phyloP scores from a whole-genome alignment of 352 stramenopile genomes.

The Pythium scleroteichum region DNA sequence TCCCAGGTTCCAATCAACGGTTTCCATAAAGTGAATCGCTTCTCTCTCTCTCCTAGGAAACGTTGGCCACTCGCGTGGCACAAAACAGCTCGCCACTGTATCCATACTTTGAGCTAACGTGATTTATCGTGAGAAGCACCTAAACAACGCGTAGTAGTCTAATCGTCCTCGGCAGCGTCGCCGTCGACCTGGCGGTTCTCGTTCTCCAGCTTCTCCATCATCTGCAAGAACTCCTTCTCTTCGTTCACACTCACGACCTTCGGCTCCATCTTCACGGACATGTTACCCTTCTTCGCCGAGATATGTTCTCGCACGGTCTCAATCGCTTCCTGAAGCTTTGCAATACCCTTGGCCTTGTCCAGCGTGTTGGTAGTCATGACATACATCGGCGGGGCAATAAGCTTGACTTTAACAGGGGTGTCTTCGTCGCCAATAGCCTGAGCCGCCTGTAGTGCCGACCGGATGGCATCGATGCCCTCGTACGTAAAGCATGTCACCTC shows the following conservation, averaged over 20 bases:
- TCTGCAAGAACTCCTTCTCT: constrained; percentile 98
- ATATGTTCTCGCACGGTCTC: constrained; percentile 95
- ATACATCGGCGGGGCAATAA: constrained; percentile 99
- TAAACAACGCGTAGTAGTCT: constrained; percentile 23
- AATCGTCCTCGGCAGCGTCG: constrained; percentile 95
- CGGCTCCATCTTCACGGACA: constrained; percentile 98
- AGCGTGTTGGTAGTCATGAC: constrained; percentile 99
- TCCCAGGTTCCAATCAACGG: not conserved
- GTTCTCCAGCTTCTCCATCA: constrained; percentile 99
- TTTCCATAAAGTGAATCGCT: constrained; percentile 12
- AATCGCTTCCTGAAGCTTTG: constrained; percentile 96
- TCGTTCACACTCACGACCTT: constrained; percentile 99
- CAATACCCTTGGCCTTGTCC: constrained; percentile 98
- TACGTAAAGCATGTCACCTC: constrained; percentile 99
- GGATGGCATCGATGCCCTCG: constrained; percentile 99
- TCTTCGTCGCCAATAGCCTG: constrained; percentile 88
- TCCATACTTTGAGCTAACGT: not conserved
- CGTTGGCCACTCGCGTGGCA: not conserved
- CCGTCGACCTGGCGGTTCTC: constrained; percentile 99
- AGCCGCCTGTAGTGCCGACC: constrained; percentile 93
- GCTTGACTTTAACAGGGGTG: constrained; percentile 97
- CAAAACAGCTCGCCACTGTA: not conserved
- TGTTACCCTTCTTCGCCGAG: constrained; percentile 92
- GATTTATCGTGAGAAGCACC: constrained; percentile 8
- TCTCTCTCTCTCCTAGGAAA: constrained; percentile 18